Evolutionary conservation across 495 filamentous ascomycete species (phyloP).

Genomic region (Hypoxylon cercidicola): DNA sequence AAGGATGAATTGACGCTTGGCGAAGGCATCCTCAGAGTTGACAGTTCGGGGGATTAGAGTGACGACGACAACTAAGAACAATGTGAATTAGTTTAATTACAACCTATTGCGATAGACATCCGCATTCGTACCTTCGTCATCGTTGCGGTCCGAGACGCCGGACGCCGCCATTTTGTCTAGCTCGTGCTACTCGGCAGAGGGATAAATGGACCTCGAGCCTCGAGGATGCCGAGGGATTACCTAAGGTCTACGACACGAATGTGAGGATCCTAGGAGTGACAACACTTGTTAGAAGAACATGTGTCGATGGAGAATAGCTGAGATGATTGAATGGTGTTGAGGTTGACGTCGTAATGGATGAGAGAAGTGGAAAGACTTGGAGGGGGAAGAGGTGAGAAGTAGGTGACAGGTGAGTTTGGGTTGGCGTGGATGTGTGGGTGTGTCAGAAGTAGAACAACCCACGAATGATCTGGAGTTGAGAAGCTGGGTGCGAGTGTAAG

Average conservation of each 20-base stretch:
- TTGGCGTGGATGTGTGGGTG: slow-evolving; percentile 1
- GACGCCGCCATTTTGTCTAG: slow-evolving; percentile 21
- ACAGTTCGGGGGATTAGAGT: slow-evolving; percentile 27
- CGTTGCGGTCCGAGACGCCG: neutral
- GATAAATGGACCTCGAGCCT: slow-evolving; percentile 8
- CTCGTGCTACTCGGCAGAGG: neutral
- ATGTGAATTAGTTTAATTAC: slow-evolving; percentile 2
- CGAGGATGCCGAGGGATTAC: slow-evolving; percentile 10
- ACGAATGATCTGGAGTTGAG: neutral
- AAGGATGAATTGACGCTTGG: slow-evolving; percentile 47
- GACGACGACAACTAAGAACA: slow-evolving; percentile 31
- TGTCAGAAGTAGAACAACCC: slow-evolving; percentile 17
- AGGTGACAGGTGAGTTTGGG: slow-evolving; percentile 5
- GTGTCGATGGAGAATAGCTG: slow-evolving; percentile 8
- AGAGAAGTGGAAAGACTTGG: slow-evolving; percentile 21
- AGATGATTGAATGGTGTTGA: slow-evolving; percentile 35
- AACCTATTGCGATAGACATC: neutral
- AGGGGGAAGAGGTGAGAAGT: slow-evolving; percentile 26
- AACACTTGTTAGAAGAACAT: slow-evolving; percentile 16
- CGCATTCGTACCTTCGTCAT: slow-evolving; percentile 23
- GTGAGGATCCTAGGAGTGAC: slow-evolving; percentile 1
- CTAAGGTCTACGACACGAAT: slow-evolving; percentile 2
- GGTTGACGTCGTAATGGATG: too few species aligned
- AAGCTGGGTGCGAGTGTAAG: neutral
- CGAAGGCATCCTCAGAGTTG: slow-evolving; percentile 16